Base-by-base conservation (phyloP, 306 rosid genomes). In the Pyrus betulifolia region DNA sequence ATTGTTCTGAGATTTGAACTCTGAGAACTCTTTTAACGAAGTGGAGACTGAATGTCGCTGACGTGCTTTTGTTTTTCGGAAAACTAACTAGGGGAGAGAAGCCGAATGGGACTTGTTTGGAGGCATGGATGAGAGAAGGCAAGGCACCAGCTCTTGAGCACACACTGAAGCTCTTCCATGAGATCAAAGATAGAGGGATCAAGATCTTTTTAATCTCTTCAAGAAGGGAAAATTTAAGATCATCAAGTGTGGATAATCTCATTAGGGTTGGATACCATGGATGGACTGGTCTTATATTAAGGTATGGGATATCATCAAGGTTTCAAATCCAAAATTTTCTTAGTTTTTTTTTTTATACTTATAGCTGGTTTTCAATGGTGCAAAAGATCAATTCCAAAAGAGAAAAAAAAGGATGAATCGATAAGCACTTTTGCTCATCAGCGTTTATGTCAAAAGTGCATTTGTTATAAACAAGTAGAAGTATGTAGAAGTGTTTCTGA, bases 231-330 rank as follows among this genome's bases (percentile, higher is more conserved):
- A 45, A 30, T 6, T 87, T 88, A 14, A 83, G 91, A 84, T 84
- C 93, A 51, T 28, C 74, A 55, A 90, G 91, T 0, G 88, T 82
- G 23, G 91, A 79, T 38, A 88, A 90, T 80, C 90, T 88, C 79
- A 77, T 88, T 21, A 75, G 70, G n/a, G 87, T 75, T 74, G 96
- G 96, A 4, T 91, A 83, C 77, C 91, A 88, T 84, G 93, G 93
- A 74, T 90, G 96, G 93, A 57, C 80, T 52, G 51, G 74, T 62
- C 89, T 91, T 63, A 60, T 70, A 8, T 61, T 85, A 30, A 87
- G 91, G 91, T 87, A 86, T 33, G 74, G 0, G 14, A 18, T n/a
- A 22, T 62, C 62, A 14, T 31, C 33, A 28, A 1, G 70, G 59
- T 67, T 67, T 54, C 25, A 35, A 57, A 72, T 72, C 75, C 38